phyloP scores from a whole-genome alignment of 2,329 filamentous ascomycete genomes.

The Arthroderma sp. region DNA sequence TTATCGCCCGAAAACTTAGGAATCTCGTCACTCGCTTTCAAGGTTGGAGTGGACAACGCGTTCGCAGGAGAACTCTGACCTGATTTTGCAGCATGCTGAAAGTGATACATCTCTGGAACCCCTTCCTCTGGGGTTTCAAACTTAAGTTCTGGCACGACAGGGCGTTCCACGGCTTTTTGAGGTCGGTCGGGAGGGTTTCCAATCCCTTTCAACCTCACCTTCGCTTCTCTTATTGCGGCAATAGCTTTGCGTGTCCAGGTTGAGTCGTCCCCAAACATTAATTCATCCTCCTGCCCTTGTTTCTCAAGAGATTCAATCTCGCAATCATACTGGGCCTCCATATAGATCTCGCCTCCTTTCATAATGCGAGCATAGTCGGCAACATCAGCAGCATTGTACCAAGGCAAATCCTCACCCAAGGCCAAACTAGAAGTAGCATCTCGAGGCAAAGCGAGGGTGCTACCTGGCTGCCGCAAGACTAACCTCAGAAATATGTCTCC shows the following conservation, averaged over 20 bases:
- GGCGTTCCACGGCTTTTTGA: slow-evolving; percentile 37
- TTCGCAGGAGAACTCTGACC: slow-evolving; percentile 25
- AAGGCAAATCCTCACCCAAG: slow-evolving; percentile 67
- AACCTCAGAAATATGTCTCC: slow-evolving; percentile 81
- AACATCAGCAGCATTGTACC: slow-evolving; percentile 89
- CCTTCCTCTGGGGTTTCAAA: slow-evolving; percentile 33
- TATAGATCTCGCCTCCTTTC: slow-evolving; percentile 84
- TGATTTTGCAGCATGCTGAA: slow-evolving; percentile 36
- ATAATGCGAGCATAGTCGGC: slow-evolving; percentile 91
- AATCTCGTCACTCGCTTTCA: no score
- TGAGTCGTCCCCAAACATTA: slow-evolving; percentile 84
- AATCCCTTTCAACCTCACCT: slow-evolving; percentile 58
- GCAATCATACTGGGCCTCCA: slow-evolving; percentile 63
- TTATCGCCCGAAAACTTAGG: slow-evolving; percentile 3
- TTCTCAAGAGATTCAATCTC: slow-evolving; percentile 62
- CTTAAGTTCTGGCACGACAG: slow-evolving; percentile 25
- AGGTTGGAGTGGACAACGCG: slow-evolving; percentile 9
- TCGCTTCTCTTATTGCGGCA: slow-evolving; percentile 56
- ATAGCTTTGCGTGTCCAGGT: slow-evolving; percentile 85
- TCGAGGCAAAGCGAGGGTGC: slow-evolving; percentile 73
- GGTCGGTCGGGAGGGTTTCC: slow-evolving; percentile 48
- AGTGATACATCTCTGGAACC: slow-evolving; percentile 39
- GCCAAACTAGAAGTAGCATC: slow-evolving; percentile 48
- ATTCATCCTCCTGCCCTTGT: slow-evolving; percentile 78
- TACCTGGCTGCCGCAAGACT: slow-evolving; percentile 66